phyloP scores from a whole-genome alignment of 768 basidiomycete genomes.

The Lactarius evosmus region DNA sequence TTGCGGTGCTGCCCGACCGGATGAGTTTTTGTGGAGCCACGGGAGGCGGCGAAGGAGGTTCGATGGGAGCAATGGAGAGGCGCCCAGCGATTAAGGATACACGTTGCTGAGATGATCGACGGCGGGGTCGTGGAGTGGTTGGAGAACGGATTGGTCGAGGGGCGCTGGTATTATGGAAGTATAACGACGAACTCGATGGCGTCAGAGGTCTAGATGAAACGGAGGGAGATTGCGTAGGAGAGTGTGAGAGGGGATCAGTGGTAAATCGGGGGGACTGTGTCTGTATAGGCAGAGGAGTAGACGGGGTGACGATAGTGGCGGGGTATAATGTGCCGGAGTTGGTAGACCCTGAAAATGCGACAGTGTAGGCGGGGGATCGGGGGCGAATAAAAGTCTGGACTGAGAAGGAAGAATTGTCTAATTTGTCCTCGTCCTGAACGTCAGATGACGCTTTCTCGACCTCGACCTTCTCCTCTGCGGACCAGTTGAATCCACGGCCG shows the following conservation, averaged over 20 bases:
- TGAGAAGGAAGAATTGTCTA: constrained; percentile 12
- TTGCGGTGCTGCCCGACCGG: constrained; percentile 61
- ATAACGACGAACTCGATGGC: constrained; percentile 24
- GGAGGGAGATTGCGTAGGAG: constrained; percentile 33
- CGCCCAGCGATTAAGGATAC: constrained; percentile 82
- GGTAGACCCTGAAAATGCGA: constrained; percentile 18
- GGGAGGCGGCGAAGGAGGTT: constrained; percentile 65
- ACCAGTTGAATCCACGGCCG: constrained; percentile 79
- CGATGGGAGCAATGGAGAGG: constrained; percentile 72
- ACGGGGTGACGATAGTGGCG: constrained; percentile 20
- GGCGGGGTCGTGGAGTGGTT: constrained; percentile 61
- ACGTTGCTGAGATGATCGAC: constrained; percentile 79
- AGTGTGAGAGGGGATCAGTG: constrained; percentile 33
- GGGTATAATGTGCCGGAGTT: constrained; percentile 33
- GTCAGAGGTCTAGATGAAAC: constrained; percentile 31
- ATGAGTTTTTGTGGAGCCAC: constrained; percentile 58
- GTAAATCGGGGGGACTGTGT: constrained; percentile 28
- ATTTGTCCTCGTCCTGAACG: constrained; percentile 18
- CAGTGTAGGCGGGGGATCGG: constrained; percentile 25
- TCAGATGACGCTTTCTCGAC: constrained; percentile 25
- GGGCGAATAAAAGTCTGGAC: constrained; percentile 14
- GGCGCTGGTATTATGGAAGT: constrained; percentile 35
- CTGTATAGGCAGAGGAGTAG: constrained; percentile 19
- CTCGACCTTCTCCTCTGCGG: constrained; percentile 35
- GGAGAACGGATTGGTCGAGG: constrained; percentile 41